Evolutionary conservation across 805 yeast genomes (phyloP), one percentile per base, ranked within the genome.

Genomic region (Clavispora phyllophila): DNA sequence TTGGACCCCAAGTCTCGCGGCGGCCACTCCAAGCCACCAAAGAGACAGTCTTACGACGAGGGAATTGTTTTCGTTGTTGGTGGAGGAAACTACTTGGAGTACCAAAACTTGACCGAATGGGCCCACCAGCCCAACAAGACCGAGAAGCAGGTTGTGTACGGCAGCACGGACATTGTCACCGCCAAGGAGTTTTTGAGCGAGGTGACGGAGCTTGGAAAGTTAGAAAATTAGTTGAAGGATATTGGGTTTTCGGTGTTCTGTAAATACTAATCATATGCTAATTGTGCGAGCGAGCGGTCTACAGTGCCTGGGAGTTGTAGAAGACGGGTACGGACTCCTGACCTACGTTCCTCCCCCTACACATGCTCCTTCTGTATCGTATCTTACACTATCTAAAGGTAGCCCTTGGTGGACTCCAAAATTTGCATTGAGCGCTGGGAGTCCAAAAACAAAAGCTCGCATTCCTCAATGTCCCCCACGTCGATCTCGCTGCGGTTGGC

Each of bases 41-140:
- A 81, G 61, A 79, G 96, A 57, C 86, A 83, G 51, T 70, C 82
- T 9, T 88, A 87, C 61, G 81, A 80, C 45, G 93, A 88, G 51
- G 80, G 95, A 1, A 68, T 87, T 39, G 96, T 93, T 17, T 93
- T 93, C 62, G 87, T 90, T 40, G 90, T 93, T 43, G 99, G 99
- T 20, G 99, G 99, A 27, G 98, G 98, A 37, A 90, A 87, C 63
- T 93, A 89, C 60, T 68, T 87, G 48, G 99, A 93, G 66, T 93
- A 91, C 60, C 95, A 90, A 46, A 91, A 91, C 57, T 75, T 93
- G 57, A 95, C 87, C 62, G 96, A 90, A 62, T 90, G 96, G 95
- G 78, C 80, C 0, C 60, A 64, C 13, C 57, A 51, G 36, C 68
- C 72, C 32, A 63, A 57, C 40, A 61, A 56, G 43, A 46, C 54